Conservation (phyloP, 2,329 filamentous ascomycete species). For the Akanthomyces dipterigenus region DNA sequence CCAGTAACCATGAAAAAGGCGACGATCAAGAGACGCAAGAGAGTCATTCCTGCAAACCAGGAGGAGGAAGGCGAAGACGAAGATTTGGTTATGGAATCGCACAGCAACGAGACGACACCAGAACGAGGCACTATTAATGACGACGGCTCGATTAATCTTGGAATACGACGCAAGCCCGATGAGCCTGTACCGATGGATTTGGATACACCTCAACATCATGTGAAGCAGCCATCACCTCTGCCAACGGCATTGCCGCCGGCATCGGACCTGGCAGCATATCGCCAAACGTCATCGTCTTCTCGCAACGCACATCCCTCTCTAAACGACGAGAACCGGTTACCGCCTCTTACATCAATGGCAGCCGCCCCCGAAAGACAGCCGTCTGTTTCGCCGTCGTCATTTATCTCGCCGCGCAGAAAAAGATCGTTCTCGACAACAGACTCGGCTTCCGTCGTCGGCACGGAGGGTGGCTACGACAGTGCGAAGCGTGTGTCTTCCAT, state of each 20-base stretch:
- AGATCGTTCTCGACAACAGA: conserved; percentile 60
- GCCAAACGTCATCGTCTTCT: conserved; percentile 36
- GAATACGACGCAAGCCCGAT: conserved; percentile 43
- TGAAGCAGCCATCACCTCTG: conserved; percentile 37
- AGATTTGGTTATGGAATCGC: conserved; percentile 36
- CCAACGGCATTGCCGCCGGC: conserved; percentile 32
- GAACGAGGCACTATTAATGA: conserved; percentile 54
- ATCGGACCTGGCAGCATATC: conserved; percentile 45
- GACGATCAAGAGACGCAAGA: conserved; percentile 91
- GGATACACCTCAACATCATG: conserved; percentile 36
- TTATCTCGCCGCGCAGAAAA: conserved; percentile 55
- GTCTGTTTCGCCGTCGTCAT: conserved; percentile 54
- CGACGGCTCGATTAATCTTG: conserved; percentile 59
- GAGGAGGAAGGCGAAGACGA: conserved; percentile 44
- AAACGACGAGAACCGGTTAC: conserved; percentile 51
- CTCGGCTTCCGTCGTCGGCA: conserved; percentile 35
- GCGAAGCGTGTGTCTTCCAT: conserved; percentile 66
- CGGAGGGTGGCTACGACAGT: conserved; percentile 37
- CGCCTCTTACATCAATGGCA: conserved; percentile 45
- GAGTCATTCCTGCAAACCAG: conserved; percentile 74
- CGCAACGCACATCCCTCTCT: conserved; percentile 35
- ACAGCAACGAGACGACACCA: conserved; percentile 28
- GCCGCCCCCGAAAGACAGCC: conserved; percentile 43
- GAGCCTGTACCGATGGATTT: conserved; percentile 41
- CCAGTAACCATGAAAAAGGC: conserved; percentile 99